Conservation (phyloP, 805 yeast genomes). For the Limtongozyma cylindracea region DNA sequence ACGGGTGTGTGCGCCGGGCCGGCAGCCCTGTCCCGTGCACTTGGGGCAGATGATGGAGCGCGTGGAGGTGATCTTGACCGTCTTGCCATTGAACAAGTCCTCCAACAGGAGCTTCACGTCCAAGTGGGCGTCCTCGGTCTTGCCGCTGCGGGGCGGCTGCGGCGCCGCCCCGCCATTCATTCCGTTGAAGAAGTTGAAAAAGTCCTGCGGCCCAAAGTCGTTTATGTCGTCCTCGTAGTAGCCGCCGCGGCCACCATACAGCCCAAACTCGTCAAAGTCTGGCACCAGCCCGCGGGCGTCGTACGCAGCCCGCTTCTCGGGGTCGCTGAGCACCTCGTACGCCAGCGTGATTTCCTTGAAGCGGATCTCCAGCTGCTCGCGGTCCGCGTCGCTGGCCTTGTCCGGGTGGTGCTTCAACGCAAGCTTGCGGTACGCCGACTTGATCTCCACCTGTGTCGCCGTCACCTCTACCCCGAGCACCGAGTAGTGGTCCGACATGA, state of each 20-base stretch:
- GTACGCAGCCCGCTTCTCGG: conserved; percentile 26
- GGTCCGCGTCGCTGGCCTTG: conserved; percentile 40
- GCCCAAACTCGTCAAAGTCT: too few relatives aligned
- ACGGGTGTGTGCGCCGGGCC: conserved; percentile 23
- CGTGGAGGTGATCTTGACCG: conserved; percentile 44
- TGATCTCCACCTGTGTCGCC: conserved; percentile 52
- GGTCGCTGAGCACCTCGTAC: conserved; percentile 63
- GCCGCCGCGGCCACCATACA: too few relatives aligned
- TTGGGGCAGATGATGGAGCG: conserved; percentile 46
- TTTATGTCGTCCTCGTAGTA: too few relatives aligned
- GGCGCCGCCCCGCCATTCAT: too few relatives aligned
- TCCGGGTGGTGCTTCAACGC: conserved; percentile 82
- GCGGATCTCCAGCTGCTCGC: conserved; percentile 46
- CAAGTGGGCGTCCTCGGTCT: conserved; percentile 51
- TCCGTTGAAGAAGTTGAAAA: conserved; percentile 40
- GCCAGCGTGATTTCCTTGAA: conserved; percentile 77
- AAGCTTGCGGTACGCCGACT: conserved; percentile 60
- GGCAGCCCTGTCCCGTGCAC: conserved; percentile 64
- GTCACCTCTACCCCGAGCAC: conserved; percentile 40
- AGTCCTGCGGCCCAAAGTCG: conserved; percentile 43
- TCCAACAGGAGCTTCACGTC: conserved; percentile 40
- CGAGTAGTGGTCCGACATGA: conserved; percentile 31
- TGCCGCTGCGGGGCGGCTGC: too few relatives aligned
- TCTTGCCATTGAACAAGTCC: conserved; percentile 63
- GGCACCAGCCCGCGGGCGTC: conserved; percentile 47